A percentile compares a stretch with the other conserved stretches of the same genome.
Evolutionary conservation across 768 basidiomycete genomes (phyloP).

Genomic region (Strobilomyces confusus): DNA sequence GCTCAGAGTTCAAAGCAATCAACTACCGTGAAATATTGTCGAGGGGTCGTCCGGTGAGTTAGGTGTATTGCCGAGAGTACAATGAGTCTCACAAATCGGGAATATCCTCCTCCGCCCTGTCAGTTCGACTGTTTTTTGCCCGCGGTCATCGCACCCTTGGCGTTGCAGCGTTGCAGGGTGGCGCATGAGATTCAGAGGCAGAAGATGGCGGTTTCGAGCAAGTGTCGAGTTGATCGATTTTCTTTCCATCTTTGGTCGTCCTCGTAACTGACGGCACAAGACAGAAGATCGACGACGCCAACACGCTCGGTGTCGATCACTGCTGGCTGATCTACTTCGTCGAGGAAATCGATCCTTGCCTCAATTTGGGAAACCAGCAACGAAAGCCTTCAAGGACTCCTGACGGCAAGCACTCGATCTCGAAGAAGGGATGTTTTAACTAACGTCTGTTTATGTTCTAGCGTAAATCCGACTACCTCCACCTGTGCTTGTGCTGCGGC

Average conservation of each 20-base stretch:
- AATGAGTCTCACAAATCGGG: neutral
- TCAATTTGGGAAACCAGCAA: neutral
- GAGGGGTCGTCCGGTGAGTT: neutral
- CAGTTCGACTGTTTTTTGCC: neutral
- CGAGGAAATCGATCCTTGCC: neutral
- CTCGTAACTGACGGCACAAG: neutral
- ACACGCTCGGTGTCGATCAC: neutral
- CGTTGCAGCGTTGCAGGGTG: neutral
- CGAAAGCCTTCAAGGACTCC: neutral
- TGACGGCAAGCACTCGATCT: neutral
- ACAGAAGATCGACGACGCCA: neutral
- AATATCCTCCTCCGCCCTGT: neutral
- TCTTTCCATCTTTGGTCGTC: neutral
- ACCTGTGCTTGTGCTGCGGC: neutral
- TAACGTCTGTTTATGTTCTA: neutral
- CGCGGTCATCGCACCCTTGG: neutral
- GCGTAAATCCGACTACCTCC: neutral
- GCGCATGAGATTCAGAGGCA: neutral
- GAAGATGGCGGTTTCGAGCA: neutral
- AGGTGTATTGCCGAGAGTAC: neutral
- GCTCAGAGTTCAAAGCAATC: neutral
- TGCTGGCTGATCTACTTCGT: neutral
- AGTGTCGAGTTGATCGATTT: neutral
- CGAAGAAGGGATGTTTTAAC: neutral
- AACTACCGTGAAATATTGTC: neutral